Conservation (phyloP, 768 basidiomycete genomes). For the Sarcomyxa edulis region DNA sequence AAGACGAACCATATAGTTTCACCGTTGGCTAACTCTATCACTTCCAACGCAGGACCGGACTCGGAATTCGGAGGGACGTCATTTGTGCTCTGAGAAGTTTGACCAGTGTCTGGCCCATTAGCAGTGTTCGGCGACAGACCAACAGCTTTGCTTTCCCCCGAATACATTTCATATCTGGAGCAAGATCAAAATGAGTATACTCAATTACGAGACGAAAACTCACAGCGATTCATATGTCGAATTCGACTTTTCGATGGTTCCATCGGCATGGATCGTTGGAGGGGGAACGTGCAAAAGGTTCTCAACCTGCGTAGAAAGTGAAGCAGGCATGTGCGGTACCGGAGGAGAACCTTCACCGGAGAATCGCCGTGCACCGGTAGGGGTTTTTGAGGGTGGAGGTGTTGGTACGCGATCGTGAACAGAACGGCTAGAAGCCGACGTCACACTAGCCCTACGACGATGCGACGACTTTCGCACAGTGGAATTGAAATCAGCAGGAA, state of each 20-base stretch:
- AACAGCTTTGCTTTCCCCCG: slow-evolving; percentile 47
- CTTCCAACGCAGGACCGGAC: slow-evolving; percentile 62
- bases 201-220: slow-evolving; percentile 26
- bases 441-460: slow-evolving; percentile 58
- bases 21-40: slow-evolving; percentile 82
- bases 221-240: slow-evolving; percentile 78
- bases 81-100: slow-evolving; percentile 23
- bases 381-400: slow-evolving; percentile 71
- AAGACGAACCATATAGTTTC: slow-evolving; percentile 70
- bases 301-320: slow-evolving; percentile 39
- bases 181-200: slow-evolving; percentile 15
- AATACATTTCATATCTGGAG: slow-evolving; percentile 75
- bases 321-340: slow-evolving; percentile 56
- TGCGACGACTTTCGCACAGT: slow-evolving; percentile 51
- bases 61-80: slow-evolving; percentile 30
- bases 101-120: slow-evolving; percentile 22
- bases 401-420: slow-evolving; percentile 80
- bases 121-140: slow-evolving; percentile 27
- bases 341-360: slow-evolving; percentile 65
- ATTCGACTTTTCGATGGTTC: slow-evolving; percentile 56
- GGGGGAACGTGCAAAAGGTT: slow-evolving; percentile 30
- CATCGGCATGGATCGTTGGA: slow-evolving; percentile 31
- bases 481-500: slow-evolving; percentile 51
- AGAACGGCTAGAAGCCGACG: slow-evolving; percentile 62
- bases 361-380: slow-evolving; percentile 52